Evolutionary conservation across 192 early-diverging fungal genomes (phyloP), one percentile per base, ranked within the genome.

Genomic region (Coemansia sp.): DNA sequence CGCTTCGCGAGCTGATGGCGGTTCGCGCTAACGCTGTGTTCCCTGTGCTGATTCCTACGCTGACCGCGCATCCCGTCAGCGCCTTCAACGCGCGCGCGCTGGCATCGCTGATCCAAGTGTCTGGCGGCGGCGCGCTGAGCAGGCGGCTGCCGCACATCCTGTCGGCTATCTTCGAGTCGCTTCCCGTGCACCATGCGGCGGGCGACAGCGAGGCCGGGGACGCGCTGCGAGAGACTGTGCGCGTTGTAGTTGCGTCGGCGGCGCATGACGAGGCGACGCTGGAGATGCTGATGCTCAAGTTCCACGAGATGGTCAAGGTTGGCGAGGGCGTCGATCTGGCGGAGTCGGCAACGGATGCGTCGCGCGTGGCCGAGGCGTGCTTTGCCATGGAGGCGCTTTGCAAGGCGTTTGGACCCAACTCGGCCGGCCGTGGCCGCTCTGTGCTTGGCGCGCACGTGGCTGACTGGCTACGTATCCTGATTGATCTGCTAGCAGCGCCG

Each of bases 11-110:
- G 73, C 91, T 99, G 56, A 98, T 97, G 95, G 87, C 93, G 14
- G 93, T 98, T 45, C 91, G 94, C n/a, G 91, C 92, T 61, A 91
- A 92, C 65, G 93, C 95, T 4, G 97, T 99, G 9, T 97, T 99
- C 92, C 97, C 97, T 9, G 95, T 96, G 34, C 84, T 99, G 55
- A 95, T 99, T 60, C 97, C 97, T 4, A 97, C 93, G 7, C 85
- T 99, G 56, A 89, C 94, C n/a, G 66, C 87, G 17, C 84, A 83
- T 29, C 96, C 96, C 17, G 93, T 99, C 45, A 89, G 88, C 40
- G 83, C 85, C n/a, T 95, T 96, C 77, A 94, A 97, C 67, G 96
- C 95, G 19, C 90, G 89, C 19, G 94, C 95, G 8, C 75, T 99
- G 60, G 89, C 87, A 3, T 91, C 93, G 13, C 73, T 99, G 29